Base-by-base conservation (phyloP, 1,139 yeast species). In the Komagataea norvegica region DNA sequence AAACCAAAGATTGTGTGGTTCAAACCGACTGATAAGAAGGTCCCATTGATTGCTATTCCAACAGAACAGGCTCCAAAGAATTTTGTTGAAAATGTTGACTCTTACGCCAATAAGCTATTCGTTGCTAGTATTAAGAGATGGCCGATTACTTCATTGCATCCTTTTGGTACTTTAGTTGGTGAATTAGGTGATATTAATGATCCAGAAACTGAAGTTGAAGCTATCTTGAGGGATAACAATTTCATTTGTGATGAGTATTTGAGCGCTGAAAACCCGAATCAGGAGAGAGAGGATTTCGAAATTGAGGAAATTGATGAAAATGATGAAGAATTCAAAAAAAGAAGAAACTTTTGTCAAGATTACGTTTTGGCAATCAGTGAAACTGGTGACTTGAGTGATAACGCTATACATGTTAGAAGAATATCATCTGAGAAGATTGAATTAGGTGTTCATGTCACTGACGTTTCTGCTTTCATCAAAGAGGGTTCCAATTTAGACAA, bases 131-230 rank as follows among this genome's bases (percentile, higher is more conserved):
- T 91, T 54, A 91, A 91, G 60, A 81, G 98, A 62, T 91, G 98
- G 98, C 98, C 98, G 59, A 91, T 91, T 62, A 91, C 98, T 15
- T 89, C 97, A 0, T 73, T 91, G 59, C 98, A 91, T 67, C 98
- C 98, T 4, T 91, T 91, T 56, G 98, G 98, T 53, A 89, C 96
- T 22, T 68, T 91, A 45, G 83, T 89, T 24, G 86, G 89, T 38
- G 87, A 84, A 53, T 68, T 91, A 48, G 98, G 98, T 23, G 73
- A 76, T 34, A 78, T 85, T 53, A 87, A 81, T 48, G 91, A 83
- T 47, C 73, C 80, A 6, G 68, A 72, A 24, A 85, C 91, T 35
- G 96, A 88, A 59, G 77, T 88, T 48, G 94, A 84, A 59, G 87
- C 96, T 1, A 82, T 91, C 41, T 70, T 91, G 49, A 78, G 97